These are phyloP conservation scores for Dryas drummondii DNA, from an alignment of 306 rosid genomes.

Conservation along the genomic window DNA sequence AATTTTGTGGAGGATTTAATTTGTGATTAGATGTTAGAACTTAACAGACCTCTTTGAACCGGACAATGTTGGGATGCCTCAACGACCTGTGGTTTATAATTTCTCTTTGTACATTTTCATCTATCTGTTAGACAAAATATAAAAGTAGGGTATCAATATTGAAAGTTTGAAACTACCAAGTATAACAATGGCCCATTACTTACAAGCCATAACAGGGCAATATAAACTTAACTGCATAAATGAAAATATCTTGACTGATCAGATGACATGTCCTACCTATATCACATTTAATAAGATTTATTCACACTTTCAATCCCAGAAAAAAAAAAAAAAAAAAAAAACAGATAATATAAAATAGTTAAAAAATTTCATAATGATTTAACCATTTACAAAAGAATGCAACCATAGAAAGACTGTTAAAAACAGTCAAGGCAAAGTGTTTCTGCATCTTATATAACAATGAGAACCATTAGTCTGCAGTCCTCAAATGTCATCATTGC, in stretches of 20 bases:
- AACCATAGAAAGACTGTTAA: background rate
- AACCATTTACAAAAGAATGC: background rate
- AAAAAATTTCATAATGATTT: background rate
- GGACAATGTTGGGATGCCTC: constrained; percentile 95
- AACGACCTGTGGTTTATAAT: constrained; percentile 92
- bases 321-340: background rate
- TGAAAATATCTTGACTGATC: background rate
- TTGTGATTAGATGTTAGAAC: constrained; percentile 9
- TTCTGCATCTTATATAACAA: no score
- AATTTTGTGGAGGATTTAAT: constrained; percentile 12
- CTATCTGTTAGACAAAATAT: constrained; percentile 61
- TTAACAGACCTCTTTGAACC: constrained; percentile 81
- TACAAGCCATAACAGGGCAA: constrained; percentile 7
- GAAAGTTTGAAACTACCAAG: background rate
- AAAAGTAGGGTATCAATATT: constrained; percentile 13
- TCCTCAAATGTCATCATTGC: background rate
- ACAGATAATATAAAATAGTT: background rate
- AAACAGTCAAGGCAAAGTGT: background rate
- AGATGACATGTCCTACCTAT: background rate
- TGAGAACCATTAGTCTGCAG: constrained; percentile 6
- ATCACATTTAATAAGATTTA: background rate
- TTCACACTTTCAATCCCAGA: background rate
- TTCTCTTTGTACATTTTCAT: constrained; percentile 95
- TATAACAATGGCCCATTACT: background rate
- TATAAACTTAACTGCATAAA: background rate